phyloP scores from a whole-genome alignment of 2,329 filamentous ascomycete genomes.

The Mycosphaerelloides madeirae region DNA sequence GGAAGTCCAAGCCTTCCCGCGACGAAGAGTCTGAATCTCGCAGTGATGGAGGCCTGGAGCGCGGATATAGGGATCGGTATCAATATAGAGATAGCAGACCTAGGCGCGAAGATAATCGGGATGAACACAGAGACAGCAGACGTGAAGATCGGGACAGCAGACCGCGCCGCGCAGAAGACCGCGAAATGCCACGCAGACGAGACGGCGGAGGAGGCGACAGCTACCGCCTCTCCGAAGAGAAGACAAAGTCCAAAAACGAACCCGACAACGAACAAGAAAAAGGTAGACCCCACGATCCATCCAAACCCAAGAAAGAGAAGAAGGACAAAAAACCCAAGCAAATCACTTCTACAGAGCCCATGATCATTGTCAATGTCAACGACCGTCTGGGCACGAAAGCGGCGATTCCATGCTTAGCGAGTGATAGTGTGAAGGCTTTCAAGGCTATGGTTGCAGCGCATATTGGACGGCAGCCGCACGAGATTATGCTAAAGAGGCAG shows the following conservation, averaged over 20 bases:
- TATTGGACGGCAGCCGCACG: slow-evolving; percentile 82
- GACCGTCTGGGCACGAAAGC: slow-evolving; percentile 96
- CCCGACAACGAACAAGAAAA: slow-evolving; percentile 2
- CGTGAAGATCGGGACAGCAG: slow-evolving; percentile 1
- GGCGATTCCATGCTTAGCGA: slow-evolving; percentile 81
- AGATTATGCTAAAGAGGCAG: slow-evolving; percentile 88
- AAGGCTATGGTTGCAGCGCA: slow-evolving; percentile 87
- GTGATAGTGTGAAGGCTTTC: slow-evolving; percentile 78
- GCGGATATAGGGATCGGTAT: slow-evolving; percentile 34
- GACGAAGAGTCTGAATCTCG: slow-evolving; percentile 16
- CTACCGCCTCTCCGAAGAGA: slow-evolving; percentile 28
- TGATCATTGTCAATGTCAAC: slow-evolving; percentile 93
- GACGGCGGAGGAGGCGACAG: slow-evolving; percentile 37
- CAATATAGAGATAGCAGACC: slow-evolving; percentile 22
- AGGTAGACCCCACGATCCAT: slow-evolving; percentile 1
- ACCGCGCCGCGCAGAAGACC: slow-evolving; percentile 11
- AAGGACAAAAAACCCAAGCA: slow-evolving; percentile 23
- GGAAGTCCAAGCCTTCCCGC: slow-evolving; percentile 32
- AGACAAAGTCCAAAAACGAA: slow-evolving; percentile 7
- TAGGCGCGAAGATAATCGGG: slow-evolving; percentile 2
- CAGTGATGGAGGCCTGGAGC: slow-evolving; percentile 25
- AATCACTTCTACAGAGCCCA: slow-evolving; percentile 58
- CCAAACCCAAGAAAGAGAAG: slow-evolving; percentile 20
- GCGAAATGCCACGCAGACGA: slow-evolving; percentile 29
- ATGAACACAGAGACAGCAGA: slow-evolving; percentile 2